Evolutionary conservation across 371 early-diverging fungal genomes (phyloP), one percentile per base, ranked within the genome.

Genomic region (Chytridium lagenaria): DNA sequence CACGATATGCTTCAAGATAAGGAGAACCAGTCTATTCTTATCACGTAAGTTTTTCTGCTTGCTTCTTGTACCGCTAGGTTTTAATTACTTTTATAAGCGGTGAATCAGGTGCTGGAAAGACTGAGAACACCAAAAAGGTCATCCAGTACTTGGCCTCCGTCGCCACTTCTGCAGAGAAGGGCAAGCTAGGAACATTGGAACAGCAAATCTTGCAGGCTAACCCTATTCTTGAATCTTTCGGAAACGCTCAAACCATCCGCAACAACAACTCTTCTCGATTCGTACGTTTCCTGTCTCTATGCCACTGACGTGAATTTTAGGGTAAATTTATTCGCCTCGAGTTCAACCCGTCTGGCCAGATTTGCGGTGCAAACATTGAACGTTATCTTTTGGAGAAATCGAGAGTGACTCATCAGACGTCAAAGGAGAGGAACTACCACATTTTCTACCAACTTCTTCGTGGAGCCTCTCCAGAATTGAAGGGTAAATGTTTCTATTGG

Each of bases 101-200:
- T 71, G 99, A 99, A 85, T 98, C 98, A 28, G 99, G 99, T 44
- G 99, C 99, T 33, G 99, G 99, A 66, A 99, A 99, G 84, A 99
- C 99, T 10, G 99, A 98, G 83, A 99, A 98, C 83, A 98, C 99
- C 23, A 99, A 99, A 78, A 96, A 96, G 73, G 98, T 99, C n/a
- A 99, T 99, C 67, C 96, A 98, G 78, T 99, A 98, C 83, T 84
- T 99, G 59, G 92, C 99, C 0, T 88, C 94, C 0, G 91, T 96
- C 39, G 96, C 98, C 1, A 85, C 90, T 34, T 52, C 74, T 1
- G 34, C 73, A 76, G 67, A 81, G 71, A 74, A 71, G 57, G 73
- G 49, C 16, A 67, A 50, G 26, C 63, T 78, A 1, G 84, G 89
- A 50, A 84, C 81, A 55, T 86, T 99, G 30, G 98, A 99, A 79